phyloP scores from a whole-genome alignment of 441 rosid genomes.

The Sinapis alba region DNA sequence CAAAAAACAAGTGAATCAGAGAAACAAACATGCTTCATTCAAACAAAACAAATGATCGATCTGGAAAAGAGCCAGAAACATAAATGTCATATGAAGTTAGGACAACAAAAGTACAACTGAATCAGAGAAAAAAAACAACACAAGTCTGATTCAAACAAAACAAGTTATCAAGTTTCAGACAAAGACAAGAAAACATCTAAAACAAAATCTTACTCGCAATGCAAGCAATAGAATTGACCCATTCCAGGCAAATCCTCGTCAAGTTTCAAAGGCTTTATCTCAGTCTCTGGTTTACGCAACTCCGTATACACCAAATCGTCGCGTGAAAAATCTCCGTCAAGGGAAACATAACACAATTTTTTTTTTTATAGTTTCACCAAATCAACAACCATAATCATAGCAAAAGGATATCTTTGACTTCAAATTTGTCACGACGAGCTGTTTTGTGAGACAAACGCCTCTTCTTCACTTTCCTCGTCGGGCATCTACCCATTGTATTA shows the following conservation, averaged over 20 bases:
- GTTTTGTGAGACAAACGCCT: conserved; percentile 90
- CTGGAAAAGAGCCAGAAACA: background rate
- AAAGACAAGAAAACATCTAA: background rate
- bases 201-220: conserved; percentile 75
- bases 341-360: no score
- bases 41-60: background rate
- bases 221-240: conserved; percentile 93
- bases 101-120: background rate
- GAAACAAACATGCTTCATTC: background rate
- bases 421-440: conserved; percentile 83
- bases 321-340: conserved; percentile 54
- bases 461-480: conserved; percentile 94
- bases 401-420: conserved; percentile 77
- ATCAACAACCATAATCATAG: background rate
- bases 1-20: background rate
- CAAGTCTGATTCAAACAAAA: background rate
- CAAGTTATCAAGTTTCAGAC: background rate
- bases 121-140: background rate
- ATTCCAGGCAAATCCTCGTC: conserved; percentile 95
- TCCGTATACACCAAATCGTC: conserved; percentile 84
- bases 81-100: background rate
- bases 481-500: conserved; percentile 78
- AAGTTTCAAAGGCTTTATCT: conserved; percentile 52
- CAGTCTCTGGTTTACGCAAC: conserved; percentile 68
- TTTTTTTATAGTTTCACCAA: no score